These are phyloP conservation scores for Tritrichomonas musculus DNA, from an alignment of 208 protist species.

Conservation along the genomic window DNA sequence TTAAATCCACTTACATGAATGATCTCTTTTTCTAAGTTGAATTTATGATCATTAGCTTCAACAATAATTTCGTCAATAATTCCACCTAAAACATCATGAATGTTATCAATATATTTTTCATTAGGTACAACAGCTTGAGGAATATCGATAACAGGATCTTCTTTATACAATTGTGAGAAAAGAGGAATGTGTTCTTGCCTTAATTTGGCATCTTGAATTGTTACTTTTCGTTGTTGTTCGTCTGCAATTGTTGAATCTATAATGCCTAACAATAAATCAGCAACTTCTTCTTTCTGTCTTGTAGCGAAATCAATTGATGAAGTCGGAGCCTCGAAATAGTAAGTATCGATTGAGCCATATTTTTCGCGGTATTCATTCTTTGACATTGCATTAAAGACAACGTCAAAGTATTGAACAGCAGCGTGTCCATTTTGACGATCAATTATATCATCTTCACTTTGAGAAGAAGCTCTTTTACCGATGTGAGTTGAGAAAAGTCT, in stretches of 20 bases:
- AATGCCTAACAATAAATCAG: neutral
- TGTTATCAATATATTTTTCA: neutral
- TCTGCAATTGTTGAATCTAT: neutral
- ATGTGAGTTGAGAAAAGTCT: slow-evolving; percentile 24
- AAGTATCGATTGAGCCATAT: neutral
- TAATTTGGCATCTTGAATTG: neutral
- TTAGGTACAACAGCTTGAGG: too few relatives aligned
- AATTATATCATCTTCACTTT: neutral
- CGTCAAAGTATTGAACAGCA: neutral
- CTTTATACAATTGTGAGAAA: neutral
- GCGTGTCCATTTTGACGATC: neutral
- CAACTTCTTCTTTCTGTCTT: neutral
- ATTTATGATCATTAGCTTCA: neutral
- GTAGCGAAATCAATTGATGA: neutral
- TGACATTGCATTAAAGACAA: neutral
- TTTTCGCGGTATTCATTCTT: neutral
- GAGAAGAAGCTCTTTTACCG: neutral
- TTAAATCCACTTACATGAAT: neutral
- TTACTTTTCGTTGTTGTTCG: neutral
- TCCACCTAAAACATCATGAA: neutral
- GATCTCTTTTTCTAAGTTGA: neutral
- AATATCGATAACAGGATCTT: neutral
- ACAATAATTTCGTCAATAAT: neutral
- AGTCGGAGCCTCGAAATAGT: neutral
- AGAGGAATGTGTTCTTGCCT: neutral